Base-by-base conservation (phyloP, 148 eudicot species). In the Bassia scoparia region DNA sequence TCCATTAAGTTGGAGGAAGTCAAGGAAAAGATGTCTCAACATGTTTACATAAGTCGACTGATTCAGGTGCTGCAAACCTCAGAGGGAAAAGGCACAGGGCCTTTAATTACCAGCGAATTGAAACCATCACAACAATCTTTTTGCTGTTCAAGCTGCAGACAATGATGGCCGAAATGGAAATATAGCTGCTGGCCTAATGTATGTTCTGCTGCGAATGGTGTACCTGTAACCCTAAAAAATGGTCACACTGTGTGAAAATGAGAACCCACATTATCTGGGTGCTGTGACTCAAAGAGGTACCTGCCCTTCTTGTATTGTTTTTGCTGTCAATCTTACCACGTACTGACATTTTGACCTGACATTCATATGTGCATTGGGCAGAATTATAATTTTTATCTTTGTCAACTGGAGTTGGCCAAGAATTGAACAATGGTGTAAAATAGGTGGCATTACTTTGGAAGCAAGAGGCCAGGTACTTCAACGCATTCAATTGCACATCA, bases 1-100 rank as follows among this genome's bases (percentile, higher is more conserved):
- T 74, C 70, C 54, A 60, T 53, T 27, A 53, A 71, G 72, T 43
- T 69, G 69, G 33, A 81, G 75, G 61, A 76, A 73, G 52, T 69
- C 87, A 14, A 76, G 88, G 91, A 92, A 87, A 81, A 88, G 84
- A 82, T 80, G 89, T 70, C 75, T 82, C 14, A 84, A 61, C 96
- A 92, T 82, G 89, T 87, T 72, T 80, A 83, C 78, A 87, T 89
- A 49, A 71, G 89, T 71, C 86, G 76, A 69, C 84, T 92, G 54
- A 92, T 88, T 71, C 86, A 86, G 54, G 86, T 56, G 74, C 74
- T 88, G 59, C 82, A 89, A 79, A 61, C 43, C 43, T 73, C 86
- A 9, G 88, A 80, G 72, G 82, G 74, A 72, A 82, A 73, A 70
- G 83, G 77, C 63, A 69, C 55, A 33, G 68, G 13, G 29, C 75